Evolutionary conservation across 1,284 basidiomycete genomes (phyloP), one percentile per base, ranked within the genome.

Genomic region (Austropuccinia psidii): DNA sequence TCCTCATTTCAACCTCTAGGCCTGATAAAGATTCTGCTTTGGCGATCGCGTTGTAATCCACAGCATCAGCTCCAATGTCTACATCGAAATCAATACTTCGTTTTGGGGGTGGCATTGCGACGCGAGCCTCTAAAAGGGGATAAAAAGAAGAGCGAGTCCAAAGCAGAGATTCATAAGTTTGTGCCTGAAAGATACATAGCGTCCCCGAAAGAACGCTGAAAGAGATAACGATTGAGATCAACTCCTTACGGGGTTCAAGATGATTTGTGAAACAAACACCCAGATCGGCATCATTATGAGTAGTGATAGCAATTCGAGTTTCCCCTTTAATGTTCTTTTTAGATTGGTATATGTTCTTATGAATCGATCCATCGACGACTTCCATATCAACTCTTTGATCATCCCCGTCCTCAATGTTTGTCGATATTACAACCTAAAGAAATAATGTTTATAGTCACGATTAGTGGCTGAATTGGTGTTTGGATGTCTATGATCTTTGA

Each of bases 31-130:
- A 94, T 82, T 98, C 95, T 81, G 97, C 94, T 83, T 97, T 98
- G 6, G 96, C 95, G 80, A 98, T 98, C 24, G 95, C 95, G 79
- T 98, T 98, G 85, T 98, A 98, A 82, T 98, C 96, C 49, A 98
- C 89, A 0, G 96, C 96, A 79, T 98, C 95, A 21, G 95, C 94
- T 57, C 95, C 95, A 81, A 98, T 95, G 80, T 98, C 96, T 50
- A 98, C 88, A 80, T 98, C 95, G 69, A 98, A 83, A 83, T 98
- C 95, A 76, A 98, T 83, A 27, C 89, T 85, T 39, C 90, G 85
- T 39, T 84, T 82, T 74, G 39, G 50, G 9, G 64, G 24, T 8
- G 50, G 49, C n/a, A 41, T 27, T 11, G 49, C 35, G 35, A 39
- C 27, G 11, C 60, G 52, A 0, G 50, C 58, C 35, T 35, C 68